Evolutionary conservation across 352 stramenopile species (phyloP), one percentile per base, ranked within the genome.

Genomic region (Halophytophthora polymorphica): DNA sequence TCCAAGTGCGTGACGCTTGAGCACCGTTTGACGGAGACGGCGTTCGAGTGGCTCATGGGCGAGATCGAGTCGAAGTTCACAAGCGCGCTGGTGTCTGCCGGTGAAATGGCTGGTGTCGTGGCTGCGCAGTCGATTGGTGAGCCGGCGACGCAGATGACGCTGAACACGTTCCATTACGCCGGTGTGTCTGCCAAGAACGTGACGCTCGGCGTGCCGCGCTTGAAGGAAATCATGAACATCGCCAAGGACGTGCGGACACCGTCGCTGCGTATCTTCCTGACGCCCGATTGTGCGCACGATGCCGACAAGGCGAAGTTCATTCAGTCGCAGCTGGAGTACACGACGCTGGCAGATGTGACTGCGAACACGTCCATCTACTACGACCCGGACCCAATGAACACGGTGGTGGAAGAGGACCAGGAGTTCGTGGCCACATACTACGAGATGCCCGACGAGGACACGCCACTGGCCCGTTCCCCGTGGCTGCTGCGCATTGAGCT

Each of bases 151-250:
- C 97, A 99, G 77, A 99, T 99, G 97, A 99, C 97, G 14, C 78
- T 99, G 47, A 99, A 99, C 79, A 99, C 97, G 42, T 99, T 99
- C 79, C 97, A 99, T 75, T 99, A 98, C 67, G 96, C 97, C 60
- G 87, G 97, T 90, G 96, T 99, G 56, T 98, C 90, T 39, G 96
- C 96, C 17, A 99, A 99, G 76, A 99, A 99, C 84, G 97, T 99
- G 15, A 99, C 97, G 33, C 88, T 99, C 25, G 97, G 97, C 85
- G 97, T 99, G 38, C 97, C 97, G 46, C 91, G 97, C 47, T 68
- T 99, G 56, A 99, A 99, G 75, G 97, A 99, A 84, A 98, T 99
- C 58, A 98, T 99, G 66, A 99, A 99, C 61, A 97, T 99, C 38
- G 95, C 95, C 12, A 98, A 99, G 74, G 96, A 97, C 33, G 93